Evolutionary conservation across 371 early-diverging fungal genomes (phyloP).

Genomic region (Umbelopsis sp.): DNA sequence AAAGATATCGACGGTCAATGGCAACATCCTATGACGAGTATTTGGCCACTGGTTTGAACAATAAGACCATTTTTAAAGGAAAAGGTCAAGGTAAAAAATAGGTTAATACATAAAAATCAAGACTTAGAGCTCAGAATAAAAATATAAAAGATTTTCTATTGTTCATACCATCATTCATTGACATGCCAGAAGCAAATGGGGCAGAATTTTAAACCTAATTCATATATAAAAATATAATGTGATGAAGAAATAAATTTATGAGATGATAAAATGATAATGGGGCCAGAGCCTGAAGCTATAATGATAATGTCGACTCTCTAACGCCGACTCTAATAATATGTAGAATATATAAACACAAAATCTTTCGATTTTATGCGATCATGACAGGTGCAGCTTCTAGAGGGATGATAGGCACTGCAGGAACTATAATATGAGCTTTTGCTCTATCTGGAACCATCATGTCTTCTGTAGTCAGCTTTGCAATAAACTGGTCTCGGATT

Average conservation of each 20-base stretch:
- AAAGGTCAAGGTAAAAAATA: not conserved
- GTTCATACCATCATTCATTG: no score
- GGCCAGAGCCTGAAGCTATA: no score
- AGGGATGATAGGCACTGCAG: not conserved
- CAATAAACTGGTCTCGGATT: not conserved
- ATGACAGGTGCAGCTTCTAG: not conserved
- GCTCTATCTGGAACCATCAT: not conserved
- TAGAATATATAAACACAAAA: not conserved
- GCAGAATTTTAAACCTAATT: no score
- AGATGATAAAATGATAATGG: no score
- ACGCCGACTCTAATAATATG: not conserved
- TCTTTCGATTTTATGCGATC: not conserved
- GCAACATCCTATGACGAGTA: slow-evolving; percentile 49
- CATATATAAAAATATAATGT: no score
- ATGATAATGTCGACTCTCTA: no score
- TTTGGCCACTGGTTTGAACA: not conserved
- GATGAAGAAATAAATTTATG: no score
- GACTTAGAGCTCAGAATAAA: not conserved
- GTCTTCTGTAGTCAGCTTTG: not conserved
- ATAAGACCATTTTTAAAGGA: no score
- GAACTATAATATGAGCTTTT: not conserved
- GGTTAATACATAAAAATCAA: not conserved
- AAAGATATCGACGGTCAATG: slow-evolving; percentile 30
- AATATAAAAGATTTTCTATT: no score
- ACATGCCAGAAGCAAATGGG: no score